phyloP scores from a whole-genome alignment of 2,329 filamentous ascomycete species.

The Diaporthe vexans region DNA sequence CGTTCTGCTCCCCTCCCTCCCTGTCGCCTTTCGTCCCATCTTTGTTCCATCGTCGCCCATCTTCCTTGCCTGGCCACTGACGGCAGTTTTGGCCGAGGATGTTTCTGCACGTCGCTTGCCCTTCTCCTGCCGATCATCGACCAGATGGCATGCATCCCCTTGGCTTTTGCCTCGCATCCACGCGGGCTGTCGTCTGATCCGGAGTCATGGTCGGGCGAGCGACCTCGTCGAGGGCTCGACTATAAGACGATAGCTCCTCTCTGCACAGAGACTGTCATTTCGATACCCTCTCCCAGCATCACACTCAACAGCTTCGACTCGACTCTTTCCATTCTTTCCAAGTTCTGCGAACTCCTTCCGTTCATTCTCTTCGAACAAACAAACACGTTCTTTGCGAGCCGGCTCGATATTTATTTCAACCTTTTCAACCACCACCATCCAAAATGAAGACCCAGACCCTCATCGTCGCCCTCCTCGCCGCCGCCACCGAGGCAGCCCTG shows the following conservation, averaged over 20 bases:
- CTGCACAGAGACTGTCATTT: not conserved
- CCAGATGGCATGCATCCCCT: constrained; percentile 8
- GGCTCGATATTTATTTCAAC: constrained; percentile 8
- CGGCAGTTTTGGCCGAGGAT: constrained; percentile 9
- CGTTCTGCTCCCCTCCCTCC: not conserved
- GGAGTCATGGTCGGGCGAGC: not conserved
- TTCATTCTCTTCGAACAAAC: constrained; percentile 15
- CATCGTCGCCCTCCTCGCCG: constrained; percentile 35
- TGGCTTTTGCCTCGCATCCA: not conserved
- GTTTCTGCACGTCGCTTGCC: constrained; percentile 27
- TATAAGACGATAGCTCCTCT: not conserved
- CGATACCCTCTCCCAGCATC: not conserved
- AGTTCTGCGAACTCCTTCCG: constrained; percentile 35
- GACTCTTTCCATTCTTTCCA: not conserved
- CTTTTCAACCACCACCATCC: too few relatives aligned
- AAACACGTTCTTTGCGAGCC: constrained; percentile 25
- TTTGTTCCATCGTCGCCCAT: constrained; percentile 8
- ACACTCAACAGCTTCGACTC: not conserved
- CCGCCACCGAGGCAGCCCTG: constrained; percentile 29
- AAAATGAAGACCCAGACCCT: constrained; percentile 31
- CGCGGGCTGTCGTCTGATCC: constrained; percentile 2
- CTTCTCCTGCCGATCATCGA: constrained; percentile 34
- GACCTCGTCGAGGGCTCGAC: not conserved
- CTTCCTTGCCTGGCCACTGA: not conserved
- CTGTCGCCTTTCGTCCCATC: constrained; percentile 31